Conservation (phyloP, 345 rosid genomes). For the Sisymbrium altissimum region DNA sequence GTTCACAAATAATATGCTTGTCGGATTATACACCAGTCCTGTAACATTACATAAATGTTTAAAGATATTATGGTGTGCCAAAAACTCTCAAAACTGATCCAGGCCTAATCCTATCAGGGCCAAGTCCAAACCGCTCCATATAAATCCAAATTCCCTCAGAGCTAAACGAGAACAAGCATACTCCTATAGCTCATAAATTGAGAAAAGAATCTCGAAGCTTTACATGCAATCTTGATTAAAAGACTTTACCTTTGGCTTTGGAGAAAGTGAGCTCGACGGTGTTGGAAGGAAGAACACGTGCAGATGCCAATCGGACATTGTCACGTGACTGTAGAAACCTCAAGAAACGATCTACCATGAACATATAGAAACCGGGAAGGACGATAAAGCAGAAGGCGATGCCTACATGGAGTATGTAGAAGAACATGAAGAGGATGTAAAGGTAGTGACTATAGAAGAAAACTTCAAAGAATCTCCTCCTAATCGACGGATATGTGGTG, state of each 20-base stretch:
- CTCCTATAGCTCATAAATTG: neutral
- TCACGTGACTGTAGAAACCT: slow-evolving; percentile 66
- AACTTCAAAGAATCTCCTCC: slow-evolving; percentile 61
- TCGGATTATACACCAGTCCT: slow-evolving; percentile 66
- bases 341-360: slow-evolving; percentile 68
- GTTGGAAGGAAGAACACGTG: slow-evolving; percentile 60
- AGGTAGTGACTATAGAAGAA: slow-evolving; percentile 73
- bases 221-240: neutral
- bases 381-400: slow-evolving; percentile 42
- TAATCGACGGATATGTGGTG: slow-evolving; percentile 49
- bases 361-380: slow-evolving; percentile 81
- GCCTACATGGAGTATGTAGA: slow-evolving; percentile 64
- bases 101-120: neutral
- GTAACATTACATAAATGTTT: neutral
- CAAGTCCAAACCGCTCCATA: neutral
- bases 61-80: neutral
- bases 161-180: neutral
- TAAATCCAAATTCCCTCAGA: neutral
- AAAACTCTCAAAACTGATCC: neutral
- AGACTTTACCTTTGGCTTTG: slow-evolving; percentile 45
- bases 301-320: slow-evolving; percentile 44
- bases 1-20: slow-evolving; percentile 66
- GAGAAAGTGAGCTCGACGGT: slow-evolving; percentile 68
- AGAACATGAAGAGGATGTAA: slow-evolving; percentile 61
- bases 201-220: neutral